phyloP scores from a whole-genome alignment of 768 basidiomycete species.

The Boletus huronensis region DNA sequence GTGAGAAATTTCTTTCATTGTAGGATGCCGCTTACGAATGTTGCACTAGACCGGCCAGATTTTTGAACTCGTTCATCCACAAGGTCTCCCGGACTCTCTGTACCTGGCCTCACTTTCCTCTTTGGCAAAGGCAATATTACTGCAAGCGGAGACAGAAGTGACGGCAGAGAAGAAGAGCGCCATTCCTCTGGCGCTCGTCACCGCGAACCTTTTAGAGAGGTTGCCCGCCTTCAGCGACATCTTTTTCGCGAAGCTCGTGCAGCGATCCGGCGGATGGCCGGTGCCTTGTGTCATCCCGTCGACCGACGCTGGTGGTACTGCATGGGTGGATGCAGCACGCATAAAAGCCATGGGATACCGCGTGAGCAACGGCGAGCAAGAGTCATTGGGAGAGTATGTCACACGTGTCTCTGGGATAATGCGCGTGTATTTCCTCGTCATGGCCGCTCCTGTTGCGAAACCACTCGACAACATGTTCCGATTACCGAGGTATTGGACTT shows the following conservation, averaged over 20 bases:
- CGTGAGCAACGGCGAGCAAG: slow-evolving; percentile 41
- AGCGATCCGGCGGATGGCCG: slow-evolving; percentile 86
- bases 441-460: slow-evolving; percentile 43
- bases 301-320: slow-evolving; percentile 46
- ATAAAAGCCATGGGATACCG: slow-evolving; percentile 58
- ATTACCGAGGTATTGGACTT: slow-evolving; percentile 65
- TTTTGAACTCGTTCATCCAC: slow-evolving; percentile 38
- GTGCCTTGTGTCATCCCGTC: slow-evolving; percentile 62
- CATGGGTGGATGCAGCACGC: slow-evolving; percentile 42
- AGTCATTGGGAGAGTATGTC: slow-evolving; percentile 58
- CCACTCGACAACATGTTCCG: slow-evolving; percentile 47
- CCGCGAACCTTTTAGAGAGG: slow-evolving; percentile 60
- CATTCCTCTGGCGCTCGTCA: slow-evolving; percentile 72
- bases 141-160: slow-evolving; percentile 93
- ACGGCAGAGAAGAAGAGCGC: slow-evolving; percentile 85
- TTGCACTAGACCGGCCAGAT: slow-evolving; percentile 39
- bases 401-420: slow-evolving; percentile 73
- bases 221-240: slow-evolving; percentile 62
- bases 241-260: slow-evolving; percentile 81
- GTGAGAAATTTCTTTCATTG: slow-evolving; percentile 39
- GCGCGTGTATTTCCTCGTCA: slow-evolving; percentile 81
- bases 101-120: slow-evolving; percentile 81
- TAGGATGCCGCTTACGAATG: slow-evolving; percentile 11
- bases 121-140: slow-evolving; percentile 82
- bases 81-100: slow-evolving; percentile 34